Conservation (phyloP, 768 basidiomycete species). For the Lentinus tigrinus region DNA sequence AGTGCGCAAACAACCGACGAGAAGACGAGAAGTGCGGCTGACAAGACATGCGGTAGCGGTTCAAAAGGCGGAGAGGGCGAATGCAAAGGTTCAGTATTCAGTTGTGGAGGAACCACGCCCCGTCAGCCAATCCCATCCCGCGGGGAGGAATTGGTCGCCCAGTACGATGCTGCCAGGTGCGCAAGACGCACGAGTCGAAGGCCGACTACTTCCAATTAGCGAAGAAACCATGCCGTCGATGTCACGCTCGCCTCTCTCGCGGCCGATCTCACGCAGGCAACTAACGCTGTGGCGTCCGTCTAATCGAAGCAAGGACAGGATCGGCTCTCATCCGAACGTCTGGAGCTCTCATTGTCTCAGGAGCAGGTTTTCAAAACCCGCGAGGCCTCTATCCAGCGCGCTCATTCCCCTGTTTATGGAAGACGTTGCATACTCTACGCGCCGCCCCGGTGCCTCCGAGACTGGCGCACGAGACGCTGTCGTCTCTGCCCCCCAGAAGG, state of each 20-base stretch:
- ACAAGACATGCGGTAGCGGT: too few relatives aligned
- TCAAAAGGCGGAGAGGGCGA: too few relatives aligned
- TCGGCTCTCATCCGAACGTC: constrained; percentile 29
- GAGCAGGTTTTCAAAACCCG: constrained; percentile 35
- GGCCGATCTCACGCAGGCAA: constrained; percentile 35
- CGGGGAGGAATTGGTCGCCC: too few relatives aligned
- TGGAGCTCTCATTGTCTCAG: constrained; percentile 39
- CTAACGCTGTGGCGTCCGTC: constrained; percentile 38
- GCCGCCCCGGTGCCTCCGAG: constrained; percentile 43
- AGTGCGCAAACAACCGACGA: too few relatives aligned
- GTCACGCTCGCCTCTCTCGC: constrained; percentile 36
- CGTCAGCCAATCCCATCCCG: too few relatives aligned
- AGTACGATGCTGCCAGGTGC: constrained; percentile 61
- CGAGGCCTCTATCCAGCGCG: constrained; percentile 41
- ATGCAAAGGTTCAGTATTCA: too few relatives aligned
- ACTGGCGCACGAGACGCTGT: constrained; percentile 46
- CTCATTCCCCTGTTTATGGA: constrained; percentile 55
- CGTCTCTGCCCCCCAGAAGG: constrained; percentile 46
- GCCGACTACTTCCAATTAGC: constrained; percentile 52
- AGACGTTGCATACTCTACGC: constrained; percentile 59
- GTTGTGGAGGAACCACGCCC: too few relatives aligned
- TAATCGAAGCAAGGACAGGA: constrained; percentile 31
- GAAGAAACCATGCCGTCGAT: constrained; percentile 53
- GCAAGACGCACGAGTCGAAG: constrained; percentile 46
- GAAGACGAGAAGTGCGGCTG: too few relatives aligned